phyloP scores from a whole-genome alignment of 768 basidiomycete genomes.

The Lentinula edodes region DNA sequence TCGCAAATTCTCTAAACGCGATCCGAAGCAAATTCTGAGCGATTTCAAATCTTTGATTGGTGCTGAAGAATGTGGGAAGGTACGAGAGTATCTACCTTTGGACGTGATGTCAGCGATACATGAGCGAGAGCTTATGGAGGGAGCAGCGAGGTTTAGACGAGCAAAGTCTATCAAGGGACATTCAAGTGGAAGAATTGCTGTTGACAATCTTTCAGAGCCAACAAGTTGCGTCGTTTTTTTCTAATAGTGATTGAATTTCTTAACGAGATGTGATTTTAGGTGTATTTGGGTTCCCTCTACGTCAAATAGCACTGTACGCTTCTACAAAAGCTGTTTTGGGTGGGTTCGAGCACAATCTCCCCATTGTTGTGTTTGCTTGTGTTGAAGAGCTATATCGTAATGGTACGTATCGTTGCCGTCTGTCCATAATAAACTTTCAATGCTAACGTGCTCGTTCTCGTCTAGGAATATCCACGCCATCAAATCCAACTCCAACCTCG shows the following conservation, averaged over 20 bases:
- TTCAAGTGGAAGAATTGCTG: slow-evolving; percentile 1
- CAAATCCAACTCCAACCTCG: slow-evolving; percentile 7
- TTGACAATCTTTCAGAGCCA: slow-evolving; percentile 9
- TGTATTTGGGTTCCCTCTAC: slow-evolving; percentile 30
- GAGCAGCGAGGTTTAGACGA: slow-evolving; percentile 10
- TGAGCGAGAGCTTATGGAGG: slow-evolving; percentile 21
- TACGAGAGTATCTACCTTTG: slow-evolving; percentile 10
- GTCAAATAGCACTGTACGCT: slow-evolving; percentile 28
- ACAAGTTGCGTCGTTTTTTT: slow-evolving; percentile 7
- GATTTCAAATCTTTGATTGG: background rate
- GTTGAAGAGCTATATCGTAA: slow-evolving; percentile 38
- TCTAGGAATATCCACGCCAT: background rate
- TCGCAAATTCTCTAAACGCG: slow-evolving; percentile 1
- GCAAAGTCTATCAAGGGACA: background rate
- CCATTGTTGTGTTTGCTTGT: slow-evolving; percentile 33
- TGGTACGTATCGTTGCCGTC: slow-evolving; percentile 16
- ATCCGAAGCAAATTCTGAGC: background rate
- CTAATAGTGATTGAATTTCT: background rate
- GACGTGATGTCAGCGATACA: slow-evolving; percentile 20
- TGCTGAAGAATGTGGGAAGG: background rate
- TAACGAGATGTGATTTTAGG: slow-evolving; percentile 11
- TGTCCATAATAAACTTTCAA: background rate
- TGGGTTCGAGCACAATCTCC: slow-evolving; percentile 31
- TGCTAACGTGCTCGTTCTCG: background rate
- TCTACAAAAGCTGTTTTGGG: slow-evolving; percentile 27